Evolutionary conservation across 352 stramenopile species (phyloP).

Genomic region (Aphanomyces euteiches): DNA sequence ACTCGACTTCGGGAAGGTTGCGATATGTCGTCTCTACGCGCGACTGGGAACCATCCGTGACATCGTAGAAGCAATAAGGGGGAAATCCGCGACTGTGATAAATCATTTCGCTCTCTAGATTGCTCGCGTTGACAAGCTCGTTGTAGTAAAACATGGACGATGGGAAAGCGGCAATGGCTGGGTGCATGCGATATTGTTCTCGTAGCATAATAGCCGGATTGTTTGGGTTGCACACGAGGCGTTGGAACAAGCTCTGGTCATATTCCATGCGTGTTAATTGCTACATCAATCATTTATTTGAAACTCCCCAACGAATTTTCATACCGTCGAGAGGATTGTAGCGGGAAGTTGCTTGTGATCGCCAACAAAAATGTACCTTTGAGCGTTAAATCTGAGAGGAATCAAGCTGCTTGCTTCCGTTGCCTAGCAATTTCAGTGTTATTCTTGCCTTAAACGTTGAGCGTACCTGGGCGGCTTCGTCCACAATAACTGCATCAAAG

Average conservation of each 20-base stretch:
- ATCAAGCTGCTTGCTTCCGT: slow-evolving; percentile 25
- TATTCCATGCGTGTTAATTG: slow-evolving; percentile 13
- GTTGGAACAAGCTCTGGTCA: slow-evolving; percentile 22
- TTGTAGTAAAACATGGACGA: slow-evolving; percentile 23
- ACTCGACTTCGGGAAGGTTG: slow-evolving; percentile 49
- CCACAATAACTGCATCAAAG: slow-evolving; percentile 32
- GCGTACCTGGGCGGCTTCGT: slow-evolving; percentile 28
- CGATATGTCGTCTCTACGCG: slow-evolving; percentile 69
- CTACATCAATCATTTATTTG: not conserved
- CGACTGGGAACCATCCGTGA: slow-evolving; percentile 55
- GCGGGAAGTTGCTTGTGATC: slow-evolving; percentile 25
- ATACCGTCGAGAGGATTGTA: slow-evolving; percentile 19
- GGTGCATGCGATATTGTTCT: slow-evolving; percentile 29
- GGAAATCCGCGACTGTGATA: slow-evolving; percentile 36
- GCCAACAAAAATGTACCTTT: slow-evolving; percentile 15
- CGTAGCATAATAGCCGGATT: slow-evolving; percentile 18
- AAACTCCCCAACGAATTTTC: not conserved
- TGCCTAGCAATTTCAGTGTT: not conserved
- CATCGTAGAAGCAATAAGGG: slow-evolving; percentile 67
- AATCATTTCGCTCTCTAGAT: not conserved
- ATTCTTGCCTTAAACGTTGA: not conserved
- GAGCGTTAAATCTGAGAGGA: slow-evolving; percentile 14
- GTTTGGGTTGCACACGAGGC: slow-evolving; percentile 11
- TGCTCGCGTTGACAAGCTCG: slow-evolving; percentile 9
- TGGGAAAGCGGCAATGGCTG: slow-evolving; percentile 17